Conservation (phyloP, 1,284 basidiomycete genomes). For the Trametes polyzona region DNA sequence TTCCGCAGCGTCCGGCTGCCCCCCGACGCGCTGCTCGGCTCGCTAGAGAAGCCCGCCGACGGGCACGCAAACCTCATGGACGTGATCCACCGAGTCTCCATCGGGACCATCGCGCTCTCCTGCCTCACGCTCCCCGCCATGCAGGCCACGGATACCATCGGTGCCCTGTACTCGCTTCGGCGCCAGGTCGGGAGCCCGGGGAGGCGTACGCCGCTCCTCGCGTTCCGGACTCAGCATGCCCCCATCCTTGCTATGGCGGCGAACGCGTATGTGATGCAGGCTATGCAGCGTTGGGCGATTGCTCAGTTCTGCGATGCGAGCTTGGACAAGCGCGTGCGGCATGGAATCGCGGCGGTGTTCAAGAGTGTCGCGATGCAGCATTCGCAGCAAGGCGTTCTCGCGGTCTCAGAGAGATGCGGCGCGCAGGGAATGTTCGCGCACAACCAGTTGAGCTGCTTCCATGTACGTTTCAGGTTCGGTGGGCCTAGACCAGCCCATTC, state of each 20-base stretch:
- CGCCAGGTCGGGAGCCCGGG: conserved; percentile 38
- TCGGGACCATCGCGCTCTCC: conserved; percentile 44
- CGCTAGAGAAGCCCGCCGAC: conserved; percentile 31
- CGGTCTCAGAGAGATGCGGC: conserved; percentile 50
- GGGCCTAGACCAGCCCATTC: not conserved
- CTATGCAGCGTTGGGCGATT: conserved; percentile 35
- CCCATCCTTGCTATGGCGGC: conserved; percentile 47
- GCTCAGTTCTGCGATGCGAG: conserved; percentile 36
- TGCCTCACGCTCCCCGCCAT: conserved; percentile 40
- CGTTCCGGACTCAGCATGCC: conserved; percentile 51
- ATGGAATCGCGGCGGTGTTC: conserved; percentile 44
- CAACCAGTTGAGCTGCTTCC: conserved; percentile 44
- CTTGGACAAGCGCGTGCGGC: conserved; percentile 39
- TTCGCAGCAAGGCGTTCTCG: conserved; percentile 35
- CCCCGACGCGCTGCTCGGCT: conserved; percentile 40
- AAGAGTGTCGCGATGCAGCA: conserved; percentile 44
- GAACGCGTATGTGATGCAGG: conserved; percentile 45
- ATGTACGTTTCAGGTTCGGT: conserved; percentile 37
- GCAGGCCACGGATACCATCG: conserved; percentile 39
- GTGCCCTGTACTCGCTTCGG: conserved; percentile 45
- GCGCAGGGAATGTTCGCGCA: conserved; percentile 51
- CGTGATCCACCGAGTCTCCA: conserved; percentile 43
- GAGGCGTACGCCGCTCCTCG: conserved; percentile 41
- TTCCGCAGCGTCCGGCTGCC: conserved; percentile 45
- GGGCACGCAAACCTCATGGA: conserved; percentile 37